These are phyloP conservation scores for Aspergillus ruber DNA, from an alignment of 2,329 filamentous ascomycete species.

Conservation along the genomic window DNA sequence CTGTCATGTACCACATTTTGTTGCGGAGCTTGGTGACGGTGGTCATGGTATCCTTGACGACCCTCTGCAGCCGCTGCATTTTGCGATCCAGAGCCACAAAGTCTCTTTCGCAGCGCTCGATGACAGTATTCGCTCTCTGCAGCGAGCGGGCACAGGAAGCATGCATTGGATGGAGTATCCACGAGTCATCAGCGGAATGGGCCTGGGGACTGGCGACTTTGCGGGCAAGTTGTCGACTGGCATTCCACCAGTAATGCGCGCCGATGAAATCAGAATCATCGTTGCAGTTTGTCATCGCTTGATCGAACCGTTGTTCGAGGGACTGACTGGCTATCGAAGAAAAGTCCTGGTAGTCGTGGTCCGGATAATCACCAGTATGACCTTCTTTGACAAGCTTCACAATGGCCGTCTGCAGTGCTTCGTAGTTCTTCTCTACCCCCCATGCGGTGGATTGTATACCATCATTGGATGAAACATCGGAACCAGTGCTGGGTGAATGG, in stretches of 20 bases:
- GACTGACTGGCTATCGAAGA: constrained; percentile 9
- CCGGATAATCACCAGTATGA: constrained; percentile 61
- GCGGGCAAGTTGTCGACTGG: constrained; percentile 64
- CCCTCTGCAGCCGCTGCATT: constrained; percentile 67
- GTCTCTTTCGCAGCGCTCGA: constrained; percentile 32
- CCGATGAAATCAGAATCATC: constrained; percentile 76
- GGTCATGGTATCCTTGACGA: constrained; percentile 68
- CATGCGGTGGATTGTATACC: constrained; percentile 29
- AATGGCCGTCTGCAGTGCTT: constrained; percentile 73
- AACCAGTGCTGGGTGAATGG: constrained; percentile 54
- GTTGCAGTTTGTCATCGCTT: constrained; percentile 69
- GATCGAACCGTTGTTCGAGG: constrained; percentile 45
- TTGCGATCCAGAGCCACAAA: constrained; percentile 77
- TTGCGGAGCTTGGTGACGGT: constrained; percentile 71
- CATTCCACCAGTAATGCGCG: constrained; percentile 79
- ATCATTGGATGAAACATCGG: constrained; percentile 49
- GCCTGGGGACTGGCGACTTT: constrained; percentile 49
- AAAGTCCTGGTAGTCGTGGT: constrained; percentile 3
- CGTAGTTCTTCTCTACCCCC: constrained; percentile 71
- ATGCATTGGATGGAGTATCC: constrained; percentile 66
- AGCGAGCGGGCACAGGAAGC: constrained; percentile 40
- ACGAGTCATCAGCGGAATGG: constrained; percentile 57
- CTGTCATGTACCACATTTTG: constrained; percentile 98
- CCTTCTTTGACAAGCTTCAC: constrained; percentile 75
- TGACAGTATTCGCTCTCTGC: constrained; percentile 24